These are phyloP conservation scores for Flaveria robusta DNA, from an alignment of 129 eudicot species.

Conservation along the genomic window DNA sequence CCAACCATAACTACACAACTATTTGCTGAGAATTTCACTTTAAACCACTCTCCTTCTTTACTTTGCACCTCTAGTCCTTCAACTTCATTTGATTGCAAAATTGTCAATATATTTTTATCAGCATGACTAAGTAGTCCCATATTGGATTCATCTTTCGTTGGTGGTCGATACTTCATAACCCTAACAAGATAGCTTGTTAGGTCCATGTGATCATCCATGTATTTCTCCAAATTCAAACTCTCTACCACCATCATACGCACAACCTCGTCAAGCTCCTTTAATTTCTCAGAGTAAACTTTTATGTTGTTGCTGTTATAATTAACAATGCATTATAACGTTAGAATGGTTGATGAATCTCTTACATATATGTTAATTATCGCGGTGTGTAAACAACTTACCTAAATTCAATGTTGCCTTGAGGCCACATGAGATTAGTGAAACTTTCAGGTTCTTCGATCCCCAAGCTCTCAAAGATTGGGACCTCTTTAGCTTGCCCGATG, in stretches of 20 bases:
- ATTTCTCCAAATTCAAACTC: slow-evolving; percentile 55
- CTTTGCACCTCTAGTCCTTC: slow-evolving; percentile 57
- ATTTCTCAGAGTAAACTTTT: slow-evolving; percentile 41
- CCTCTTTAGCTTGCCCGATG: slow-evolving; percentile 55
- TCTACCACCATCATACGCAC: slow-evolving; percentile 67
- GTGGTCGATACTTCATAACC: slow-evolving; percentile 62
- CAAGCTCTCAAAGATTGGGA: slow-evolving; percentile 70
- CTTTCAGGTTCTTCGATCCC: slow-evolving; percentile 52
- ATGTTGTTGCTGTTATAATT: slow-evolving; percentile 44
- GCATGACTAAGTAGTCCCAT: slow-evolving; percentile 63
- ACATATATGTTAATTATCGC: background rate
- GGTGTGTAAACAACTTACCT: slow-evolving; percentile 29
- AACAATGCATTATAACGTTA: background rate
- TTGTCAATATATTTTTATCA: slow-evolving; percentile 65
- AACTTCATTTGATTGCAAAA: slow-evolving; percentile 59
- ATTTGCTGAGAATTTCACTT: slow-evolving; percentile 48
- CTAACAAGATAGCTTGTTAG: slow-evolving; percentile 60
- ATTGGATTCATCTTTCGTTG: slow-evolving; percentile 48
- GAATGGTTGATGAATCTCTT: no score
- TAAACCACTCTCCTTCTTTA: slow-evolving; percentile 65
- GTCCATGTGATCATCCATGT: slow-evolving; percentile 65
- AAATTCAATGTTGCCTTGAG: slow-evolving; percentile 55
- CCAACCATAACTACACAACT: slow-evolving; percentile 69
- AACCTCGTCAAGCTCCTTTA: slow-evolving; percentile 54
- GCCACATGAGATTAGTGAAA: slow-evolving; percentile 53